These are phyloP conservation scores for Solanum medicagineum DNA, from an alignment of 257 asterid species.

Conservation along the genomic window DNA sequence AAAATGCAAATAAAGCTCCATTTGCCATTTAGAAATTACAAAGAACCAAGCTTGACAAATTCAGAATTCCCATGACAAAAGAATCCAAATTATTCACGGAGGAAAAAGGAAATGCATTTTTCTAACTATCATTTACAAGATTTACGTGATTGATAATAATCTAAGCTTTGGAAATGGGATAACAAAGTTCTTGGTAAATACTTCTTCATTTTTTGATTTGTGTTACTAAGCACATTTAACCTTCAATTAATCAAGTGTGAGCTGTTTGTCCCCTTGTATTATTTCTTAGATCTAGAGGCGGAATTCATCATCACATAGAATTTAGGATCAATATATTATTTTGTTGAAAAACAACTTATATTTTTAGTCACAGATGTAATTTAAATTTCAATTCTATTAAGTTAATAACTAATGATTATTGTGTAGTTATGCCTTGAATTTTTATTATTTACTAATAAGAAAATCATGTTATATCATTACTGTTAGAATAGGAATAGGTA, in stretches of 20 bases:
- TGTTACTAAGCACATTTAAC: not conserved
- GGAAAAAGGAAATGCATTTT: not conserved
- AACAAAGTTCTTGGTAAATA: not conserved
- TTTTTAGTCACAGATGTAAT: not conserved
- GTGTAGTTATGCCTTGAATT: not conserved
- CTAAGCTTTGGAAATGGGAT: not conserved
- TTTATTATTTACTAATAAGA: too few species aligned
- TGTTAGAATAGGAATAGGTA: too few species aligned
- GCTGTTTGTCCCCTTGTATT: not conserved
- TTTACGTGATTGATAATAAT: not conserved
- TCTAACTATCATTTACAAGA: not conserved
- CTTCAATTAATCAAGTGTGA: not conserved
- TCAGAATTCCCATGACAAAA: not conserved
- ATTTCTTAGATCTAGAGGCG: not conserved
- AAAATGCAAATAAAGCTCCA: not conserved
- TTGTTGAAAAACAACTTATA: not conserved
- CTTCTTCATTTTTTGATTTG: not conserved
- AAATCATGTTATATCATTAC: too few species aligned
- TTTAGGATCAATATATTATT: not conserved
- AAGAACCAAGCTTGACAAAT: not conserved
- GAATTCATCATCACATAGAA: not conserved
- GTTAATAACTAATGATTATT: not conserved
- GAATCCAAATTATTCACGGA: not conserved
- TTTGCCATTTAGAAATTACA: not conserved
- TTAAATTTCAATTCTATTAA: not conserved